Percentiles rank a stretch among this genome's conserved stretches.
Conservation (phyloP, 2,329 filamentous ascomycete species). For the Westerdykella ornata region DNA sequence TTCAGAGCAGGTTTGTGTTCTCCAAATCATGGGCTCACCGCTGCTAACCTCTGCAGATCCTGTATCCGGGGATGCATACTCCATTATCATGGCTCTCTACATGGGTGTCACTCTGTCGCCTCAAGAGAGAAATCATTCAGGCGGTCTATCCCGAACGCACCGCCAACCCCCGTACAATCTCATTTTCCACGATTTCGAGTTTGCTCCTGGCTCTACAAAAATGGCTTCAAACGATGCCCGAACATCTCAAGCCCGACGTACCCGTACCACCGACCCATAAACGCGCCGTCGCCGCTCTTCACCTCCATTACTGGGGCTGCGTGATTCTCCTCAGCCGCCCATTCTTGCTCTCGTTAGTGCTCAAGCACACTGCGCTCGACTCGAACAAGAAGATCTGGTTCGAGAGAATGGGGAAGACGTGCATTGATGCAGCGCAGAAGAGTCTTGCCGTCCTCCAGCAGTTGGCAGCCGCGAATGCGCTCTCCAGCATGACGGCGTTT, state of each 20-base stretch:
- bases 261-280: constrained; percentile 29
- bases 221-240: constrained; percentile 29
- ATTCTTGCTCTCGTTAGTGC: constrained; percentile 31
- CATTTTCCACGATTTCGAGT: constrained; percentile 30
- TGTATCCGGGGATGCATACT: constrained; percentile 32
- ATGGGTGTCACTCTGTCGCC: constrained; percentile 24
- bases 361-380: constrained; percentile 20
- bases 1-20: constrained; percentile 27
- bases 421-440: constrained; percentile 29
- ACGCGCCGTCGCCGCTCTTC: constrained; percentile 30
- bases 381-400: constrained; percentile 29
- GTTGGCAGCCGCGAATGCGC: constrained; percentile 21
- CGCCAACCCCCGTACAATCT: constrained; percentile 19
- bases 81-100: constrained; percentile 30
- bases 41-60: constrained; percentile 14
- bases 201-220: constrained; percentile 28
- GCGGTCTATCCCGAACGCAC: constrained; percentile 30
- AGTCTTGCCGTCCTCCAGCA: constrained; percentile 23
- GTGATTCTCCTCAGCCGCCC: constrained; percentile 31
- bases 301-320: constrained; percentile 33
- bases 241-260: constrained; percentile 27
- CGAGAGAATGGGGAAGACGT: constrained; percentile 29
- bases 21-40: not conserved
- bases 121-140: constrained; percentile 33
- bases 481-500: constrained; percentile 31